Evolutionary conservation across 2,329 filamentous ascomycete genomes (phyloP).

Genomic region (Ampelomyces quisqualis): DNA sequence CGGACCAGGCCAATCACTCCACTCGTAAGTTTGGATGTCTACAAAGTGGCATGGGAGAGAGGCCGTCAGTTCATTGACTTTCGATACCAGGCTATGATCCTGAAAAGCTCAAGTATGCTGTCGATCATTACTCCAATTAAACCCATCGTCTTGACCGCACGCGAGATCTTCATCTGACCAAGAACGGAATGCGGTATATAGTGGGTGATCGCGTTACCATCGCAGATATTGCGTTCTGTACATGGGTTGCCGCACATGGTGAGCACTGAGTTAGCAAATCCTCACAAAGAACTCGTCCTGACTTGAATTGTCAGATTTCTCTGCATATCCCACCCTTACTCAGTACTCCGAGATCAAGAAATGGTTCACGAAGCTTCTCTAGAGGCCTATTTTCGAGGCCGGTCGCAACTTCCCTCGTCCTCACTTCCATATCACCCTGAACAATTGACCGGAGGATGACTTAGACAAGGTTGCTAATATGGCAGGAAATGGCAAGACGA

Average conservation of each 20-base stretch:
- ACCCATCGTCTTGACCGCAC: background rate
- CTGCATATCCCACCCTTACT: slow-evolving; percentile 2
- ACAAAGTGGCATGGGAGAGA: background rate
- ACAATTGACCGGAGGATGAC: slow-evolving; percentile 5
- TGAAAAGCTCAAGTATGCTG: slow-evolving; percentile 1
- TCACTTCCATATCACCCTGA: slow-evolving; percentile 8
- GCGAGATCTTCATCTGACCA: slow-evolving; percentile 1
- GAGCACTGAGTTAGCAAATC: slow-evolving; percentile 2
- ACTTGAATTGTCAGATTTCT: slow-evolving; percentile 4
- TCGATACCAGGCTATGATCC: background rate
- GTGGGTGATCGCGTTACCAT: slow-evolving; percentile 9
- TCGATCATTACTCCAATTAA: slow-evolving; percentile 1
- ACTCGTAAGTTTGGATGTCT: slow-evolving; percentile 5
- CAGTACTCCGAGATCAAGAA: slow-evolving; percentile 3
- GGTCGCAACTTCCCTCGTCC: slow-evolving; percentile 10
- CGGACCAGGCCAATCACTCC: slow-evolving; percentile 28
- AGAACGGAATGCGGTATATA: slow-evolving; percentile 4
- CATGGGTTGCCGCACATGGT: slow-evolving; percentile 9
- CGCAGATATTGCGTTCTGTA: slow-evolving; percentile 8
- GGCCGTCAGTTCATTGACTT: too few relatives aligned
- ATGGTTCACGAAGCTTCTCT: slow-evolving; percentile 6
- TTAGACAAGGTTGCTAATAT: slow-evolving; percentile 3
- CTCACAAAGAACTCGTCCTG: background rate
- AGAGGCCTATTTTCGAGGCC: slow-evolving; percentile 8
- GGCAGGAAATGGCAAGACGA: slow-evolving; percentile 8